Evolutionary conservation across 371 early-diverging fungal genomes (phyloP).

Genomic region (Mortierella sp.): DNA sequence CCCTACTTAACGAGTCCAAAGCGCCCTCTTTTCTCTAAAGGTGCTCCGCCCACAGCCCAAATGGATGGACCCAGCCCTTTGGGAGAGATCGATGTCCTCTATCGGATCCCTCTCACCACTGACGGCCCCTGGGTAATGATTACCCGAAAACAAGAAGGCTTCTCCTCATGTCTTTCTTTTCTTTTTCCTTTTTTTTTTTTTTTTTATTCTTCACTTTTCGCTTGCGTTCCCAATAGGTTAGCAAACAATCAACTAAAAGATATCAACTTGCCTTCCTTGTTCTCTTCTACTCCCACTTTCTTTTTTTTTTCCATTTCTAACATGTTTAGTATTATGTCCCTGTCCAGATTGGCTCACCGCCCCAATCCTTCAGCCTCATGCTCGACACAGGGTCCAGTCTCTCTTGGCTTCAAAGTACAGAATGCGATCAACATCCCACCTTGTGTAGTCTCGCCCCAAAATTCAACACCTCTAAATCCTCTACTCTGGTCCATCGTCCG

Average conservation of each 20-base stretch:
- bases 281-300: neutral
- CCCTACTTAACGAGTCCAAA: no score
- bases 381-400: constrained; percentile 86
- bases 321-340: constrained; percentile 76
- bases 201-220: neutral
- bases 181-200: neutral
- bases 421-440: constrained; percentile 1
- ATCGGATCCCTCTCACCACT: constrained; percentile 33
- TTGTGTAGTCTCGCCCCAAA: constrained; percentile 25
- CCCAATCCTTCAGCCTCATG: constrained; percentile 81
- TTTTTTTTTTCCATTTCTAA: neutral
- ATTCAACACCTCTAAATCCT: constrained; percentile 23
- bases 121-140: constrained; percentile 38
- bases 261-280: neutral
- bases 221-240: neutral
- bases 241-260: neutral
- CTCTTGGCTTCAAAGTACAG: constrained; percentile 36
- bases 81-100: constrained; percentile 24
- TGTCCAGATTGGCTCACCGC: constrained; percentile 80
- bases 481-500: constrained; percentile 6
- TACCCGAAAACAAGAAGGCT: neutral
- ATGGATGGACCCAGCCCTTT: neutral
- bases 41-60: no score
- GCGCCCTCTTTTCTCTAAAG: no score
- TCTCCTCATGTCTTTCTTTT: neutral